Conservation (phyloP, 1,139 yeast species). For the Geotrichum reessii region DNA sequence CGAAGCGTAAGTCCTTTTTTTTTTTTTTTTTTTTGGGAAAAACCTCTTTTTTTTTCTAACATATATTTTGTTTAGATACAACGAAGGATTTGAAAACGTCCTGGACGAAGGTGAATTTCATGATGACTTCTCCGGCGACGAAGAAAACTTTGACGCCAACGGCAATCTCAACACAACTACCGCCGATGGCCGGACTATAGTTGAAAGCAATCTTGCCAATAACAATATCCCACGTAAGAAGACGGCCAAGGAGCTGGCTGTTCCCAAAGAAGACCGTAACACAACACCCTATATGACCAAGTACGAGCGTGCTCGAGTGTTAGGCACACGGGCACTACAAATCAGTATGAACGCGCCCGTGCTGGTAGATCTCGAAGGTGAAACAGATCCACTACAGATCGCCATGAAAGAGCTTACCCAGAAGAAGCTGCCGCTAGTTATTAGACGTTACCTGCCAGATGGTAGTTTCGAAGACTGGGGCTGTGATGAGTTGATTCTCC, state of each 20-base stretch:
- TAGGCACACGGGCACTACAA: conserved; percentile 94
- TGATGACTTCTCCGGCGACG: conserved; percentile 69
- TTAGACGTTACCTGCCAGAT: conserved; percentile 93
- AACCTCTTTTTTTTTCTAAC: neutral
- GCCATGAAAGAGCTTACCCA: conserved; percentile 96
- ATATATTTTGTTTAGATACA: conserved; percentile 42
- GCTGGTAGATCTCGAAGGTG: conserved; percentile 95
- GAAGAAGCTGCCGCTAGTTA: conserved; percentile 89
- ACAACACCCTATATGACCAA: conserved; percentile 99
- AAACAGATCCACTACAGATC: conserved; percentile 96
- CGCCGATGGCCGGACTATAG: conserved; percentile 68
- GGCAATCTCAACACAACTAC: conserved; percentile 42
- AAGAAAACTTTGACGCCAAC: conserved; percentile 47
- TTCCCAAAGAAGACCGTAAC: conserved; percentile 79
- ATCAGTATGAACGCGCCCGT: conserved; percentile 98
- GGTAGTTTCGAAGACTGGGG: conserved; percentile 99
- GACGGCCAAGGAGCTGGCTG: conserved; percentile 75
- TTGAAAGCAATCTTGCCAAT: conserved; percentile 52
- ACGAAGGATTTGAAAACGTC: conserved; percentile 68
- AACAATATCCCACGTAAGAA: conserved; percentile 50
- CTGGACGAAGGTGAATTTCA: conserved; percentile 66
- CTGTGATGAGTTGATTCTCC: conserved; percentile 92
- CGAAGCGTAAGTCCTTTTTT: conserved; percentile 14
- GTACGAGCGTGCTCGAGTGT: conserved; percentile 92
- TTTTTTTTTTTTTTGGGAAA: neutral